Evolutionary conservation across 495 filamentous ascomycete genomes (phyloP), one percentile per base, ranked within the genome.

Genomic region (Penicillium chermesinum): DNA sequence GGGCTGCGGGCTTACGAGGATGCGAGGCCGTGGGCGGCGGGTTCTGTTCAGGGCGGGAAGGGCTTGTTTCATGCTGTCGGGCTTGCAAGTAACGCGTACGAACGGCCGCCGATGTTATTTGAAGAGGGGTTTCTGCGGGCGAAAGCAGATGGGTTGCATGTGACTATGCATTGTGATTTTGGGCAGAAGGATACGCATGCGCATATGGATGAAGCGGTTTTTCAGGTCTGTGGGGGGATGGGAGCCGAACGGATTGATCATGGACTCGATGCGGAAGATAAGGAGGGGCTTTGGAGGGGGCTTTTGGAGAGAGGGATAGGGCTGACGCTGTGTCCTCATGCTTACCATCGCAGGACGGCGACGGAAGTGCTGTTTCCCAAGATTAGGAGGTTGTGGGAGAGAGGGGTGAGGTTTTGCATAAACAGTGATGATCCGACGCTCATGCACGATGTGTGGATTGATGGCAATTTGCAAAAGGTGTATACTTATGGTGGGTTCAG

Each of bases 161-260:
- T 73, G 10, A 73, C 71, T 3, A 64, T 64, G 62, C 71, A 74
- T 41, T 73, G 70, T 50, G 70, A 73, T 38, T 68, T 72, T 34
- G 71, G 64, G 25, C 63, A 71, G 47, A 61, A 65, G 41, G 65
- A 71, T 45, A 65, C 67, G 2, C 54, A 59, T 38, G 59, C 57
- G 15, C 69, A 74, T 50, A 60, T 74, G 15, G 44, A 36, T 4
- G 56, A 72, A 42, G 64, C 62, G 10, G 60, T 69, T 7, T 65
- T 61, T 30, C 44, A 52, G 27, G 59, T 73, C 1, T 58, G 62
- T 39, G 57, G 27, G 14, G 59, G 61, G 0, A 9, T n/a, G 12
- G 64, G 63, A 0, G 44, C 49, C 3, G 67, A 74, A 33, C 54
- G 71, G 0, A 72, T 74, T 42, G 71, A 74, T 55, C 68, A 74